Conservation (phyloP, 306 rosid species). For the Quercus mongolica region DNA sequence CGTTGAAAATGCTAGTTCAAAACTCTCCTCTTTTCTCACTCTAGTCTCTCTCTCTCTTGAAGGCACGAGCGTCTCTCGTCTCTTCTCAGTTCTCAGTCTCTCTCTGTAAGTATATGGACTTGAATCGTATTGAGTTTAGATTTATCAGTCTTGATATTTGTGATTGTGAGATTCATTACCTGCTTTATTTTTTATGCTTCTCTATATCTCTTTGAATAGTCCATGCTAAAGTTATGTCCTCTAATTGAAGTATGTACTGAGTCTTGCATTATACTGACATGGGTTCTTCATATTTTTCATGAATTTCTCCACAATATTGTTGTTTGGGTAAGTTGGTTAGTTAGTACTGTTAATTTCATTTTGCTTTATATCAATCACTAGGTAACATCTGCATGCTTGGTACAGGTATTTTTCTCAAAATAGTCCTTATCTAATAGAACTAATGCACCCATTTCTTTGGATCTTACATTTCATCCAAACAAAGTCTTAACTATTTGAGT, state of each 20-base stretch:
- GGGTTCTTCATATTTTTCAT: conserved; percentile 44
- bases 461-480: no score
- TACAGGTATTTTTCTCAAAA: no score
- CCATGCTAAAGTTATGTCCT: not conserved
- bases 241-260: not conserved
- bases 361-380: conserved; percentile 50
- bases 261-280: not conserved
- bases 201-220: not conserved
- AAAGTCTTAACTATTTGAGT: not conserved
- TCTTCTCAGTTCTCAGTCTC: no score
- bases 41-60: no score
- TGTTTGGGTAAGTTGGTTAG: conserved; percentile 39
- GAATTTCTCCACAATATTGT: conserved; percentile 64
- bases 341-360: conserved; percentile 68
- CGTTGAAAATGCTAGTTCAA: no score
- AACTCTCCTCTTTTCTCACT: no score
- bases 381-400: conserved; percentile 39
- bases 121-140: not conserved
- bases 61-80: no score
- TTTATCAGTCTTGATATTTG: not conserved
- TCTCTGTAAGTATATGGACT: no score
- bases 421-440: no score
- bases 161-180: not conserved
- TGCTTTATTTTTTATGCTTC: not conserved
- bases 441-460: no score